Base-by-base conservation (phyloP, 495 filamentous ascomycete genomes). In the Aspergillus affinis region DNA sequence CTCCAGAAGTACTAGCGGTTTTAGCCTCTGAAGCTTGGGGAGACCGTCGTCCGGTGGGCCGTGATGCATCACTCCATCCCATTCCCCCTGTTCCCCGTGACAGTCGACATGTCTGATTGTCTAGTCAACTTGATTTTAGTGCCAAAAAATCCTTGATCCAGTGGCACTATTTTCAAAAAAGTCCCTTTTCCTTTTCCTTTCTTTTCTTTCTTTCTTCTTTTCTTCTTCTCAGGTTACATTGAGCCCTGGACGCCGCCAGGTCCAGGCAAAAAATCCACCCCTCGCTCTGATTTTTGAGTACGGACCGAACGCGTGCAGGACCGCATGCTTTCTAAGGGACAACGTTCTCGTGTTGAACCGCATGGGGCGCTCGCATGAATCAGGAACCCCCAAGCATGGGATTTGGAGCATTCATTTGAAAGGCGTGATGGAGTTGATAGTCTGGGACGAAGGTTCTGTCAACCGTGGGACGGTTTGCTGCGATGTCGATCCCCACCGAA, bases 401-500 rank as follows among this genome's bases (percentile, higher is more conserved):
- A n/a, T n/a, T 51, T 51, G 21, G 20, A 51, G 15, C 6, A 29
- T 27, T 30, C 17, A 51, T 51, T 8, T 4, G 21, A 23, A 23
- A 27, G 48, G 10, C 48, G 19, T 32, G 10, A 32, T 4, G 23
- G 4, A 26, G 4, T 26, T 32, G 29, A 6, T 32, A 4, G 29
- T 32, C 29, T 7, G 29, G 29, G 29, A 26, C 10, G 49, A 57
- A 50, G 55, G 61, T 61, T 64, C 66, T 69, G 68, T 71, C 68
- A 72, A 57, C 55, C 61, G 61, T 65, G 52, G 64, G 58, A 51
- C 51, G 55, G 64, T 60, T 26, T 59, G 62, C 71, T 75, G 69
- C 68, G 67, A 54, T 61, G 72, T 72, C 69, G 72, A 75, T 72
- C 72, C 52, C 58, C 64, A 41, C 36, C 12, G 4, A 17, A 41